A percentile compares a stretch with the other conserved stretches of the same genome.
These are phyloP conservation scores for Fusarium odoratissimum DNA, from an alignment of 2,329 filamentous ascomycete species.

Conservation along the genomic window DNA sequence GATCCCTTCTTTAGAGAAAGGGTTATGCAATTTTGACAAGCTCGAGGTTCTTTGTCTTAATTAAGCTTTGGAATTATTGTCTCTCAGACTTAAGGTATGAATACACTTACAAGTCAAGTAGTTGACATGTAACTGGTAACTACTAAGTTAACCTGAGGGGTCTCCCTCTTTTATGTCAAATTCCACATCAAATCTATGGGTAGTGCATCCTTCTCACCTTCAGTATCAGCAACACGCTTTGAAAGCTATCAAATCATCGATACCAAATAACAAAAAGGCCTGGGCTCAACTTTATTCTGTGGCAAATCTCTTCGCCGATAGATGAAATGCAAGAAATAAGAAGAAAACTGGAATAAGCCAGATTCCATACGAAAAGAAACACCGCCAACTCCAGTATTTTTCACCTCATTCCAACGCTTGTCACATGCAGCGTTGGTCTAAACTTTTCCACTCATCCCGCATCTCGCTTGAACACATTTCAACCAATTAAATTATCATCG, in stretches of 20 bases:
- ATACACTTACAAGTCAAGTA: not conserved
- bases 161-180: not conserved
- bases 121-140: not conserved
- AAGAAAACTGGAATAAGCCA: slow-evolving; percentile 3
- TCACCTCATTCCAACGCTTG: slow-evolving; percentile 28
- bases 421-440: slow-evolving; percentile 18
- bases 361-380: slow-evolving; percentile 23
- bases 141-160: not conserved
- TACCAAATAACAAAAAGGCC: slow-evolving; percentile 32
- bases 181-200: not conserved
- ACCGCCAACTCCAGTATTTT: slow-evolving; percentile 39
- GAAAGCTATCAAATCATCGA: not conserved
- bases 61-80: not conserved
- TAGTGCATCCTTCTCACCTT: not conserved
- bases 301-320: slow-evolving; percentile 30
- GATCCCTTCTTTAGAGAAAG: not conserved
- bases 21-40: not conserved
- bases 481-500: not conserved
- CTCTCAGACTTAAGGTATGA: not conserved
- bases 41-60: not conserved
- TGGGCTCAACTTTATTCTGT: slow-evolving; percentile 39
- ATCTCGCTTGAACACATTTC: slow-evolving; percentile 28
- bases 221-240: not conserved
- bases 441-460: slow-evolving; percentile 36
- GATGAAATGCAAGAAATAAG: slow-evolving; percentile 17